Evolutionary conservation across 192 early-diverging fungal species (phyloP).

Genomic region (Mycoemilia scoparia): DNA sequence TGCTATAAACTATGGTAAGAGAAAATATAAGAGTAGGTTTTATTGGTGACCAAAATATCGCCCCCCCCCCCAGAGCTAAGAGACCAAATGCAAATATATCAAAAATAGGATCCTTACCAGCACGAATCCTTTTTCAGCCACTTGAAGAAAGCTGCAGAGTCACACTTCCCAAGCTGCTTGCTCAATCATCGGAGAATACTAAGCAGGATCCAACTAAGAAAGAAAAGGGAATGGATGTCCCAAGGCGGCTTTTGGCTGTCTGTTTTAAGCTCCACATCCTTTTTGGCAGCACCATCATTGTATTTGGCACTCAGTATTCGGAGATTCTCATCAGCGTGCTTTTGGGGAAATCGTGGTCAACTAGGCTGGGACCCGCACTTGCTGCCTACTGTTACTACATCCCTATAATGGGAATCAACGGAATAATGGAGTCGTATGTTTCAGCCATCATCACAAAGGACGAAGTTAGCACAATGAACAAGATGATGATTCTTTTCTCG

Average conservation of each 20-base stretch:
- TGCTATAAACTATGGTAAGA: constrained; percentile 78
- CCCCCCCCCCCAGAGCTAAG: too few species aligned
- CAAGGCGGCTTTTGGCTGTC: constrained; percentile 11
- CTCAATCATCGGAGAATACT: constrained; percentile 11
- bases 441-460: too few species aligned
- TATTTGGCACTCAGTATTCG: constrained; percentile 74
- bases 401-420: constrained; percentile 87
- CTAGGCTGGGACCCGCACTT: constrained; percentile 36
- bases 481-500: too few species aligned
- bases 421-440: constrained; percentile 87
- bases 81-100: too few species aligned
- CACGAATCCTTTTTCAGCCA: constrained; percentile 79
- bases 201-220: constrained; percentile 2
- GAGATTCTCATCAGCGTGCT: constrained; percentile 45
- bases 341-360: constrained; percentile 36
- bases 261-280: constrained; percentile 26
- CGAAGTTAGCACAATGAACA: too few species aligned
- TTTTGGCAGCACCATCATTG: constrained; percentile 53
- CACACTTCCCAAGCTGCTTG: constrained; percentile 62
- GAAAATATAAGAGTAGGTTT: constrained; percentile 8
- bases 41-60: constrained; percentile 1
- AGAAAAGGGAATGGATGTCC: constrained; percentile 4
- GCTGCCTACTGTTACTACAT: constrained; percentile 76
- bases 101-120: constrained; percentile 78
- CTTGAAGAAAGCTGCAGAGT: constrained; percentile 80